Evolutionary conservation across 345 rosid species (phyloP).

Genomic region (Durio zibethinus): DNA sequence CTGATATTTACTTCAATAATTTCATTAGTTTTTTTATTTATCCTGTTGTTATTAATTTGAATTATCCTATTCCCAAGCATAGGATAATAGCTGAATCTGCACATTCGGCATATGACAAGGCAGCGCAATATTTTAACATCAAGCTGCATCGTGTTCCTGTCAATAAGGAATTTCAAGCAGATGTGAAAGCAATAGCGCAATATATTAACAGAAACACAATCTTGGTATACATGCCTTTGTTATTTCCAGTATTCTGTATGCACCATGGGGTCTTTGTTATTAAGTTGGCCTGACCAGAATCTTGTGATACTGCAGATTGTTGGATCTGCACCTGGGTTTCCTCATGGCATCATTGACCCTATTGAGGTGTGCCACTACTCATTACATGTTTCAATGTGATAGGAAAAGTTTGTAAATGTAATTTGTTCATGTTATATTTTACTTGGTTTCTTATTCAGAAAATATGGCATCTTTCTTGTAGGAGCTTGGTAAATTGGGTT

Average conservation of each 20-base stretch:
- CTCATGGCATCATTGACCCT: slow-evolving; percentile 97
- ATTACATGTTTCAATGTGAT: neutral
- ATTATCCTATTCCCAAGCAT: slow-evolving; percentile 21
- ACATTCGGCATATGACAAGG: slow-evolving; percentile 97
- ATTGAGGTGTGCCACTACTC: slow-evolving; percentile 61
- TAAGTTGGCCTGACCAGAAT: slow-evolving; percentile 16
- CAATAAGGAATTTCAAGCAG: slow-evolving; percentile 73
- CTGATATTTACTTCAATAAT: neutral
- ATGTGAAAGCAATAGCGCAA: slow-evolving; percentile 64
- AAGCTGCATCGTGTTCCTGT: slow-evolving; percentile 92
- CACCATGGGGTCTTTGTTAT: neutral
- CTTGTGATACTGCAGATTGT: slow-evolving; percentile 62
- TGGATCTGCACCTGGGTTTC: slow-evolving; percentile 97
- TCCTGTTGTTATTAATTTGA: slow-evolving; percentile 10
- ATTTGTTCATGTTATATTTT: neutral
- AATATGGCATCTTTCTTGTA: slow-evolving; percentile 26
- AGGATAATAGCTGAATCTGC: slow-evolving; percentile 97
- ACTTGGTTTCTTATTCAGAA: slow-evolving; percentile 6
- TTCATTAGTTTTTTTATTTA: slow-evolving; percentile 12
- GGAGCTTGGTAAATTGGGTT: slow-evolving; percentile 93
- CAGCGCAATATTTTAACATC: slow-evolving; percentile 91
- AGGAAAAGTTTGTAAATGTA: slow-evolving; percentile 12
- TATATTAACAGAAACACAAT: slow-evolving; percentile 75
- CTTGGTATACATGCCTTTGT: slow-evolving; percentile 50
- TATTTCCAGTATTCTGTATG: neutral